Evolutionary conservation across 805 yeast species (phyloP).

Genomic region (Wickerhamiella bombiphila): DNA sequence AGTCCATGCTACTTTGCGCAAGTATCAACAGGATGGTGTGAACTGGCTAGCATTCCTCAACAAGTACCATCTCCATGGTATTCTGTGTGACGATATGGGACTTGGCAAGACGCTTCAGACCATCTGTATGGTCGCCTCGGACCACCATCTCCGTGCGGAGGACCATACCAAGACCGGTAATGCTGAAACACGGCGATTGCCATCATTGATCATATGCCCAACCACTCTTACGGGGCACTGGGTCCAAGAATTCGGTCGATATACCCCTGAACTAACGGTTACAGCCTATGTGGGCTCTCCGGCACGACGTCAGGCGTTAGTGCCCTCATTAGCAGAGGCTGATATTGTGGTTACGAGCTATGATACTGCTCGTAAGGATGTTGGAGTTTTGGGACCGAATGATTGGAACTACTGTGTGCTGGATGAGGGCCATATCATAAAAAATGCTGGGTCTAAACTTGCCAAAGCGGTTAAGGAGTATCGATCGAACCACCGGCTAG

Average conservation of each 20-base stretch:
- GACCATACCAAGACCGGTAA: conserved; percentile 45
- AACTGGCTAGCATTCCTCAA: conserved; percentile 95
- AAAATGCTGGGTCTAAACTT: conserved; percentile 76
- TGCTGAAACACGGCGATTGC: conserved; percentile 56
- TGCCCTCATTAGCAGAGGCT: conserved; percentile 23
- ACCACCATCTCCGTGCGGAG: conserved; percentile 72
- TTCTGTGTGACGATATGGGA: conserved; percentile 98
- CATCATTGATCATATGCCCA: conserved; percentile 84
- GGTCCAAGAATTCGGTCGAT: conserved; percentile 87
- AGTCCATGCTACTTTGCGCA: conserved; percentile 81
- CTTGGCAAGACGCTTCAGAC: conserved; percentile 94
- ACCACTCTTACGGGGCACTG: conserved; percentile 98
- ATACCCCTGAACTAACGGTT: conserved; percentile 74
- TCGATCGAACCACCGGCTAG: conserved; percentile 75
- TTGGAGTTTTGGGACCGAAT: conserved; percentile 39
- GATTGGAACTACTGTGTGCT: conserved; percentile 88
- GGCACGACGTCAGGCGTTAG: conserved; percentile 32
- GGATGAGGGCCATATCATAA: conserved; percentile 96
- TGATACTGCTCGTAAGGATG: conserved; percentile 91
- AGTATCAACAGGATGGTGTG: conserved; percentile 96
- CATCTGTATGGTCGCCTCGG: conserved; percentile 91
- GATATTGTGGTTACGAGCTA: conserved; percentile 90
- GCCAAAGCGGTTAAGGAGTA: conserved; percentile 76
- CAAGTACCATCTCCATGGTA: conserved; percentile 91
- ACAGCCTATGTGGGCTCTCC: conserved; percentile 93